Base-by-base conservation (phyloP, 2,329 filamentous ascomycete genomes). In the Cladosporium sp. region DNA sequence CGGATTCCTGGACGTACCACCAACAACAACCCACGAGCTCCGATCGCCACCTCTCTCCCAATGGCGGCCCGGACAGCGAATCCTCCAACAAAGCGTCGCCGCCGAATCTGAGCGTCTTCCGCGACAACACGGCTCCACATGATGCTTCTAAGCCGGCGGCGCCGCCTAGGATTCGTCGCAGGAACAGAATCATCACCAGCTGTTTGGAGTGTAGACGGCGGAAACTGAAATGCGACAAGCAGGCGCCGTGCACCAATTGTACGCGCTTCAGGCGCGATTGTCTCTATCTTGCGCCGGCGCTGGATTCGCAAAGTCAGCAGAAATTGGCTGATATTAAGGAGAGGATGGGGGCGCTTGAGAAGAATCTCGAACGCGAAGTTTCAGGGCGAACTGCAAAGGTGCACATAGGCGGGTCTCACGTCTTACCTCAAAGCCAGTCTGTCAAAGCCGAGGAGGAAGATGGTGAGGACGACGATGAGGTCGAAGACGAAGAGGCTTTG, bases 151-250 rank as follows among this genome's bases (percentile, higher is more conserved):
- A 62, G 59, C 15, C 35, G 9, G 4, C 41, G 12, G 49, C 39
- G 15, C 38, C 35, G 51, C 38, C 43, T 20, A 25, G 43, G 19
- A 60, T 65, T 19, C 58, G 63, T 2, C 50, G 63, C 12, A 53
- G 63, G 11, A 66, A 66, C 50, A 49, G 63, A 22, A 78, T 85
- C 73, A 84, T 87, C 66, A 78, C 79, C 54, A 84, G 81, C 22
- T 88, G 83, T 63, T 75, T 85, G 29, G 81, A 85, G 65, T 88
- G 85, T 63, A 78, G 87, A 33, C 79, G 85, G 18, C 78, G 87
- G 35, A 92, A 92, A 68, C 73, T 90, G 50, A 88, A 86, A 65
- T 92, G 87, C 69, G 84, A 88, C 70, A 88, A 87, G 63, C 68
- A 74, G 16, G 78, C 85, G 43, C 85, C 87, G 53, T 92, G 86